Conservation (phyloP, 495 filamentous ascomycete species). For the Hypoxylon lenormandii region DNA sequence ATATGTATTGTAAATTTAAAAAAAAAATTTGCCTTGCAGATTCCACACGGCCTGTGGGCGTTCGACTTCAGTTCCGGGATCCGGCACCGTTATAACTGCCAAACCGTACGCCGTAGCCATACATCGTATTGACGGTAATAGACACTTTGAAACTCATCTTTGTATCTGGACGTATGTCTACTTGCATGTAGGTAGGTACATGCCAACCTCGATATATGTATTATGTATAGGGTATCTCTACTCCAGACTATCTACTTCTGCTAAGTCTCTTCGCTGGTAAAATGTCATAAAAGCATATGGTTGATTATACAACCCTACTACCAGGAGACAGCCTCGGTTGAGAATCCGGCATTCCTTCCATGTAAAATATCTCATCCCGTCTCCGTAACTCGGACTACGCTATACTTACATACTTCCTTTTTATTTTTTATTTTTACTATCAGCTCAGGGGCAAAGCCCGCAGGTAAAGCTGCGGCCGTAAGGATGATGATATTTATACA, state of each 20-base stretch:
- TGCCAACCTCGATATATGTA: too few species aligned
- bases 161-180: too few species aligned
- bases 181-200: too few species aligned
- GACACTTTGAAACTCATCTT: too few species aligned
- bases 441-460: neutral
- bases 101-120: too few species aligned
- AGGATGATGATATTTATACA: constrained; percentile 6
- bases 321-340: neutral
- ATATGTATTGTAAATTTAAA: too few species aligned
- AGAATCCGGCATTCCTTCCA: neutral
- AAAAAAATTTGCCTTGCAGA: too few species aligned
- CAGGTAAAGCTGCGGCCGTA: constrained; percentile 29
- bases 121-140: too few species aligned
- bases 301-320: neutral
- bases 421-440: neutral
- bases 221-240: neutral
- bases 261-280: neutral
- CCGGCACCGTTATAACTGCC: too few species aligned
- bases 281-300: neutral
- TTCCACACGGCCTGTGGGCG: too few species aligned
- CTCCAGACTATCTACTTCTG: neutral
- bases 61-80: too few species aligned
- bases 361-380: neutral
- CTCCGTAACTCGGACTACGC: too few species aligned
- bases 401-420: neutral